Evolutionary conservation across 1,139 yeast species (phyloP).

Genomic region (Sugiyamaella grinbergsii): DNA sequence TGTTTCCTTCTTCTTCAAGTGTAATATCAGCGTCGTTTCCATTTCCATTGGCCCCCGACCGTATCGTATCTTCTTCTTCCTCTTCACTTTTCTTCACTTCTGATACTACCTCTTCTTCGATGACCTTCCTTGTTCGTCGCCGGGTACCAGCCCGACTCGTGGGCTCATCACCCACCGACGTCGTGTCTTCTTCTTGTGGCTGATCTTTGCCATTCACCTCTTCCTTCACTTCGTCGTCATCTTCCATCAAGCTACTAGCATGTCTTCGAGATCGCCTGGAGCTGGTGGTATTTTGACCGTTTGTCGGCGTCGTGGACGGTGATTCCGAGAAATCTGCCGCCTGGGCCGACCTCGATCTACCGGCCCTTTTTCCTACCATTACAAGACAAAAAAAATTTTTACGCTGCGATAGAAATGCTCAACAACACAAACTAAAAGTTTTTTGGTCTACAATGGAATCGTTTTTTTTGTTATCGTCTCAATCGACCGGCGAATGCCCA

Average conservation of each 20-base stretch:
- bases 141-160: neutral
- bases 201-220: neutral
- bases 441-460: too few relatives aligned
- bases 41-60: constrained; percentile 3
- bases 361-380: constrained; percentile 16
- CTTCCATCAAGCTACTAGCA: constrained; percentile 9
- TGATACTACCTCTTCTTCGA: neutral
- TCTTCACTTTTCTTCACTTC: neutral
- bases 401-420: constrained; percentile 32
- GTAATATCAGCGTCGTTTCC: constrained; percentile 13
- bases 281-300: neutral
- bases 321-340: constrained; percentile 14
- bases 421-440: constrained; percentile 37
- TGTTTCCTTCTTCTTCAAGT: constrained; percentile 17
- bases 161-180: neutral
- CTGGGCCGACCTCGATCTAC: constrained; percentile 17
- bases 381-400: constrained; percentile 48
- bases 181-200: constrained; percentile 5
- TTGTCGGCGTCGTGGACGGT: constrained; percentile 7
- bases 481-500: neutral
- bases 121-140: constrained; percentile 7
- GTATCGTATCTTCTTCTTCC: constrained; percentile 13
- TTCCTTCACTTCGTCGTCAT: constrained; percentile 8
- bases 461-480: constrained; percentile 4
- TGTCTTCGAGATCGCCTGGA: constrained; percentile 13